Evolutionary conservation across 768 basidiomycete species (phyloP).

Genomic region (Scleroderma bovista): DNA sequence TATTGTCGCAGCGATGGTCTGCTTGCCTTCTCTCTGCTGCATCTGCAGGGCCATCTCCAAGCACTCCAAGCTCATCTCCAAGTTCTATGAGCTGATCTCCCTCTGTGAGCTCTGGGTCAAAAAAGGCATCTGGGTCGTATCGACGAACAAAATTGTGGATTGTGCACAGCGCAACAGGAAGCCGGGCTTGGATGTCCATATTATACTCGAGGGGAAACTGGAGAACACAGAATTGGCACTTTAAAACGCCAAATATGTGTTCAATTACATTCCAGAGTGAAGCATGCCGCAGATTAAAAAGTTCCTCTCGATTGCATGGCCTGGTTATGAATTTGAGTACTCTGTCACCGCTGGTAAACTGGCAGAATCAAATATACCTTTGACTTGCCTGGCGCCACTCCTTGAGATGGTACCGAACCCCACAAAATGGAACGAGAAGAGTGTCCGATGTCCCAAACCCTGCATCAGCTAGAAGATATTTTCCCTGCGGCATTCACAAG

Average conservation of each 20-base stretch:
- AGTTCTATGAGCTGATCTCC: too few relatives aligned
- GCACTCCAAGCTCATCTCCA: background rate
- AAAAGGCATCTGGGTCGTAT: slow-evolving; percentile 1
- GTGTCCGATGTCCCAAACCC: too few relatives aligned
- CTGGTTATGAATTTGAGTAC: slow-evolving; percentile 1
- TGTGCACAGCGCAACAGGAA: slow-evolving; percentile 18
- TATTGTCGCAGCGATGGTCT: background rate
- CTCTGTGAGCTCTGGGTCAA: background rate
- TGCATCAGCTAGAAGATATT: slow-evolving; percentile 25
- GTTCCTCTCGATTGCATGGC: slow-evolving; percentile 11
- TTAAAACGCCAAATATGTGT: slow-evolving; percentile 18
- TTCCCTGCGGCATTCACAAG: slow-evolving; percentile 27
- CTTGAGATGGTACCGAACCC: too few relatives aligned
- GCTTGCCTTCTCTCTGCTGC: background rate
- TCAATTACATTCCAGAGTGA: slow-evolving; percentile 15
- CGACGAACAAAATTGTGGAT: slow-evolving; percentile 23
- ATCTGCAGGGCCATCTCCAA: slow-evolving; percentile 3
- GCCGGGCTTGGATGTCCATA: slow-evolving; percentile 17
- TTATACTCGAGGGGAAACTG: slow-evolving; percentile 4
- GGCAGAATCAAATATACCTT: too few relatives aligned
- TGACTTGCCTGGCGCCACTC: too few relatives aligned
- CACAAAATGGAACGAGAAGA: too few relatives aligned
- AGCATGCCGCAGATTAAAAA: slow-evolving; percentile 20
- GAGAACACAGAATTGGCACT: slow-evolving; percentile 16
- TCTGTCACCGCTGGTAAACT: too few relatives aligned